Conservation (phyloP, 352 stramenopile species). For the Pythium graminicola region DNA sequence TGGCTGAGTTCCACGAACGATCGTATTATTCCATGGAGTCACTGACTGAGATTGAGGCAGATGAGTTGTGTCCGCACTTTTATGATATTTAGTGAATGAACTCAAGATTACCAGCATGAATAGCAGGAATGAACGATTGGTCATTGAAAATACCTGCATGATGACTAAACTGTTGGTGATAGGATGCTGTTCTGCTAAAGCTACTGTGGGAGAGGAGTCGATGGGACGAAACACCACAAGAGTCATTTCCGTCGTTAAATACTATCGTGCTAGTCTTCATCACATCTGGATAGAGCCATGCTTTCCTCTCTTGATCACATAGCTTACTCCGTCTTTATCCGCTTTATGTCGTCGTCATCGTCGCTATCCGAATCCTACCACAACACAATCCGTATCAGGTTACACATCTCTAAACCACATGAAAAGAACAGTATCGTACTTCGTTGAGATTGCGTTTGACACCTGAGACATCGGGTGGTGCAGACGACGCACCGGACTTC, state of each 20-base stretch:
- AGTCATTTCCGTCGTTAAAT: conserved; percentile 24
- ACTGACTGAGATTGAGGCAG: conserved; percentile 38
- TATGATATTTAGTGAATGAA: conserved; percentile 25
- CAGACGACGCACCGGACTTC: conserved; percentile 24
- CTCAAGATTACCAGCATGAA: too few relatives aligned
- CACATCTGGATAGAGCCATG: neutral
- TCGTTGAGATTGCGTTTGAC: conserved; percentile 53
- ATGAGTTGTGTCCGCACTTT: conserved; percentile 50
- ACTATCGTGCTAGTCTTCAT: conserved; percentile 13
- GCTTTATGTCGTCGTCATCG: conserved; percentile 67
- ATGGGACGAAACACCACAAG: conserved; percentile 15
- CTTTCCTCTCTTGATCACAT: neutral
- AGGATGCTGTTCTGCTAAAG: too few relatives aligned
- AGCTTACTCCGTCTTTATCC: conserved; percentile 46
- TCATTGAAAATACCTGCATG: too few relatives aligned
- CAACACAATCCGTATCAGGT: neutral
- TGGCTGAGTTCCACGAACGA: conserved; percentile 46
- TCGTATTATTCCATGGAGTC: conserved; percentile 62
- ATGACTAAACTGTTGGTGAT: too few relatives aligned
- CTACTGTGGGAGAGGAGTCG: neutral
- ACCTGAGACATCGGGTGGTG: conserved; percentile 19
- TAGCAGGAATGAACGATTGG: too few relatives aligned
- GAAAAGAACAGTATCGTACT: conserved; percentile 15
- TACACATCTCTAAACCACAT: neutral
- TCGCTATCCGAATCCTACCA: conserved; percentile 47